A percentile compares a stretch with the other conserved stretches of the same genome.
Evolutionary conservation across 768 basidiomycete genomes (phyloP).

Genomic region (Multifurca ochricompacta): DNA sequence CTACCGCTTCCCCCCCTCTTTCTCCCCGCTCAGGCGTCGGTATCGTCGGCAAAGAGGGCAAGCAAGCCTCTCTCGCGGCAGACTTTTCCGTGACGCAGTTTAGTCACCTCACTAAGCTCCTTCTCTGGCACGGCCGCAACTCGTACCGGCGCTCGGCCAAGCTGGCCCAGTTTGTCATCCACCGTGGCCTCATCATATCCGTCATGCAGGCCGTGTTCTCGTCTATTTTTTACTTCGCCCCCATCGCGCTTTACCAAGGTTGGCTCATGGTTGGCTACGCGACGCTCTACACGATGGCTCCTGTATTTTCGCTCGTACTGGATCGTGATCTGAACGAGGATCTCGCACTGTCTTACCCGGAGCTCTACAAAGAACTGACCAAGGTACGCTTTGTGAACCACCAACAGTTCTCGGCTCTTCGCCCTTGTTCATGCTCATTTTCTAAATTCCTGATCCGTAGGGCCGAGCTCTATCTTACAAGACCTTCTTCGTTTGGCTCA

Average conservation of each 20-base stretch:
- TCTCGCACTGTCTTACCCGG: constrained; percentile 89
- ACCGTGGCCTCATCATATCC: constrained; percentile 93
- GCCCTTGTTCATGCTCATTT: background rate
- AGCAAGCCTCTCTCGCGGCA: constrained; percentile 97
- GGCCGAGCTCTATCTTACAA: constrained; percentile 93
- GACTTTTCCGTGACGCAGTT: constrained; percentile 99
- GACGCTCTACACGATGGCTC: constrained; percentile 96
- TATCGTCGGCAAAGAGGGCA: constrained; percentile 98
- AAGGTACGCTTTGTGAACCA: constrained; percentile 59
- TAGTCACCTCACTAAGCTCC: constrained; percentile 88
- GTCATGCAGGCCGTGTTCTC: constrained; percentile 98
- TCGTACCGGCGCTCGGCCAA: constrained; percentile 98
- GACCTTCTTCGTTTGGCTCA: constrained; percentile 97
- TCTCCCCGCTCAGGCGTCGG: constrained; percentile 91
- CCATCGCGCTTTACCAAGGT: constrained; percentile 95
- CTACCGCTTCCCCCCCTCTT: too few relatives aligned
- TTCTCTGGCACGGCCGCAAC: constrained; percentile 98
- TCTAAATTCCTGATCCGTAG: constrained; percentile 34
- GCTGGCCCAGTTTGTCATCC: constrained; percentile 97
- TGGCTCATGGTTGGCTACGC: constrained; percentile 98
- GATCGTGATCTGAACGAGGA: constrained; percentile 96
- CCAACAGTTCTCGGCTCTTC: background rate
- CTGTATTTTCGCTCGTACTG: constrained; percentile 93
- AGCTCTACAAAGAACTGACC: constrained; percentile 94
- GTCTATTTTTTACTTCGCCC: constrained; percentile 88